Conservation (phyloP, 2,329 filamentous ascomycete species). For the Alternaria burnsii region DNA sequence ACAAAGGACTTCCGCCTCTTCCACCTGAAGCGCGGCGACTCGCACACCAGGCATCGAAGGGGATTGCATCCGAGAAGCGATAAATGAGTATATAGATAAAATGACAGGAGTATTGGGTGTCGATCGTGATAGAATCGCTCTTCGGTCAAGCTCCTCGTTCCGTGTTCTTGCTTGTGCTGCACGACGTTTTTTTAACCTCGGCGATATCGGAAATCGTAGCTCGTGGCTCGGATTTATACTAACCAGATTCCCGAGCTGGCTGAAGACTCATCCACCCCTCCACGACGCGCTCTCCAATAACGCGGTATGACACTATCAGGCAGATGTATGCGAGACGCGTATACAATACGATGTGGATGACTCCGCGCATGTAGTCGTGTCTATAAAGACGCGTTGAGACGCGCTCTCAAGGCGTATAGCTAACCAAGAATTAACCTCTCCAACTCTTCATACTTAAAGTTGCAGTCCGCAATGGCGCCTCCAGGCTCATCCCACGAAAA, state of each 20-base stretch:
- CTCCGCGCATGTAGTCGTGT: background rate
- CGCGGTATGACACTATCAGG: background rate
- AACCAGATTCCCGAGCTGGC: slow-evolving; percentile 9
- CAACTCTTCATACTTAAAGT: background rate
- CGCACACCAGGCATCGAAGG: background rate
- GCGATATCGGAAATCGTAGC: slow-evolving; percentile 17
- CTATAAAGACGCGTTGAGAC: slow-evolving; percentile 13
- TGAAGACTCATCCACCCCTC: slow-evolving; percentile 13
- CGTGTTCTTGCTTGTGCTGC: background rate
- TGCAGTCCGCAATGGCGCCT: background rate
- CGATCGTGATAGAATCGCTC: background rate
- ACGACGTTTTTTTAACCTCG: slow-evolving; percentile 10
- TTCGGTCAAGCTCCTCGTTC: background rate
- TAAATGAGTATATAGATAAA: background rate
- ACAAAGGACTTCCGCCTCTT: slow-evolving; percentile 19
- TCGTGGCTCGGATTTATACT: slow-evolving; percentile 13
- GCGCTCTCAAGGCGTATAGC: background rate
- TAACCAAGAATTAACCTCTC: background rate
- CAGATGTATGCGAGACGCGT: slow-evolving; percentile 4
- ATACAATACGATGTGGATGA: background rate
- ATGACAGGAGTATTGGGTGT: background rate
- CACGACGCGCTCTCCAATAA: background rate
- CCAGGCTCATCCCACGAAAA: slow-evolving; percentile 33
- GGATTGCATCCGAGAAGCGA: background rate
- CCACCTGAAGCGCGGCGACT: slow-evolving; percentile 9